Conservation (phyloP, 805 yeast genomes). For the Wickerhamomyces pijperi region DNA sequence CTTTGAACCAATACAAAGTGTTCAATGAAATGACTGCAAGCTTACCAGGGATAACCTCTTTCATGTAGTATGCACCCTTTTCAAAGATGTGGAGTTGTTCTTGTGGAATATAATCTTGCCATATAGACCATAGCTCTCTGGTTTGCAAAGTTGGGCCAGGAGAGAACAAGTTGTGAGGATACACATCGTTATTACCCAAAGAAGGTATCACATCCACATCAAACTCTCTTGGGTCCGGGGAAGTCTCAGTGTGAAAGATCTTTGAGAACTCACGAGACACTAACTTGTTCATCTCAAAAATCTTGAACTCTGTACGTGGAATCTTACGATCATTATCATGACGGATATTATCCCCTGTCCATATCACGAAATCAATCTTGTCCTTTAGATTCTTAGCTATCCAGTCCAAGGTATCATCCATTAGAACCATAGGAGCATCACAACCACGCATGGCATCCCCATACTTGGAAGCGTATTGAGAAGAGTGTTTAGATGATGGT, state of each 20-base stretch:
- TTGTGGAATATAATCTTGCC: slow-evolving; percentile 67
- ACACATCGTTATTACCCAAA: slow-evolving; percentile 81
- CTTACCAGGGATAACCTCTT: slow-evolving; percentile 69
- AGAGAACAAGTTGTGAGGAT: slow-evolving; percentile 77
- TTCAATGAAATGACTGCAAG: slow-evolving; percentile 73
- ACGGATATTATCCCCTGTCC: slow-evolving; percentile 87
- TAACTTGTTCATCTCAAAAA: slow-evolving; percentile 54
- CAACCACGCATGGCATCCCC: slow-evolving; percentile 75
- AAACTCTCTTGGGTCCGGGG: slow-evolving; percentile 30
- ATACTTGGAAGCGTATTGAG: slow-evolving; percentile 47
- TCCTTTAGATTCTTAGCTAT: slow-evolving; percentile 51
- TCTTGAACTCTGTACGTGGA: slow-evolving; percentile 67
- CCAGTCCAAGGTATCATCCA: slow-evolving; percentile 60
- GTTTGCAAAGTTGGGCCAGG: slow-evolving; percentile 88
- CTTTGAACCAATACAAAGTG: slow-evolving; percentile 62
- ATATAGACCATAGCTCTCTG: slow-evolving; percentile 59
- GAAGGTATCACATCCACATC: slow-evolving; percentile 52
- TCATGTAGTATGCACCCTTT: slow-evolving; percentile 63
- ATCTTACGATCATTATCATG: slow-evolving; percentile 68
- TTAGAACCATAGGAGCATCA: slow-evolving; percentile 57
- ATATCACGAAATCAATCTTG: slow-evolving; percentile 73
- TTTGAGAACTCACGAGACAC: slow-evolving; percentile 42
- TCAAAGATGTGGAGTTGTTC: slow-evolving; percentile 67
- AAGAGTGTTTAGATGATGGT: neutral
- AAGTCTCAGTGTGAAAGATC: slow-evolving; percentile 31